Percentiles rank a stretch among this genome's conserved stretches.
Evolutionary conservation across 129 eudicot genomes (phyloP).

Genomic region (Tanacetum coccineum): DNA sequence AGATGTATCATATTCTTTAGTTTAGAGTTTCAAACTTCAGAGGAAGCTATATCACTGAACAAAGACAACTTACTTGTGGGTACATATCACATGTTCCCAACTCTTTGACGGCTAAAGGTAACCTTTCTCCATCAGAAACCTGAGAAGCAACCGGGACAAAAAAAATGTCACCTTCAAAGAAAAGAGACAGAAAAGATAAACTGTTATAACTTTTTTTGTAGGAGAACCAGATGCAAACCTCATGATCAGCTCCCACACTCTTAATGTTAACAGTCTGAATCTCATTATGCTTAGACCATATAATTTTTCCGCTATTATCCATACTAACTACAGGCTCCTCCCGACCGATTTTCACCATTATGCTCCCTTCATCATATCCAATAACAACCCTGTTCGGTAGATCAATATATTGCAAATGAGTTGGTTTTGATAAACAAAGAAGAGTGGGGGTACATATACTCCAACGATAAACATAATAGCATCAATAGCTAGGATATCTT

Average conservation of each 20-base stretch:
- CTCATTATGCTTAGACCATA: constrained; percentile 91
- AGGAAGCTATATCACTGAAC: not conserved
- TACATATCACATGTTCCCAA: constrained; percentile 88
- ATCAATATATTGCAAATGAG: not conserved
- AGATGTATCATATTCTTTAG: not conserved
- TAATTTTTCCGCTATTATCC: constrained; percentile 87
- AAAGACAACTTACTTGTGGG: constrained; percentile 61
- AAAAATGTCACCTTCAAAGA: constrained; percentile 6
- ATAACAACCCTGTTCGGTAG: constrained; percentile 55
- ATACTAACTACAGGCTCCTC: constrained; percentile 90
- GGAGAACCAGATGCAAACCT: constrained; percentile 44
- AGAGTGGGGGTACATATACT: not conserved
- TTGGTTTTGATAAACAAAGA: constrained; percentile 1
- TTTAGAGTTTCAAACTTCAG: not conserved
- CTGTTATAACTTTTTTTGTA: not conserved
- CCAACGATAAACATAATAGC: not conserved
- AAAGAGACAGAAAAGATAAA: not conserved
- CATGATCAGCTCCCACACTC: constrained; percentile 76
- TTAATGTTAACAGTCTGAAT: constrained; percentile 81
- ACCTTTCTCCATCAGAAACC: constrained; percentile 94
- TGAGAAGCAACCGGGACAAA: constrained; percentile 17
- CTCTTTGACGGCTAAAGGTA: constrained; percentile 90
- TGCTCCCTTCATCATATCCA: constrained; percentile 93
- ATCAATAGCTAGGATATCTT: not conserved
- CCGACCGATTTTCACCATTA: constrained; percentile 87